phyloP scores from a whole-genome alignment of 371 early-diverging fungal genomes.

The Syncephalastrum sp. region DNA sequence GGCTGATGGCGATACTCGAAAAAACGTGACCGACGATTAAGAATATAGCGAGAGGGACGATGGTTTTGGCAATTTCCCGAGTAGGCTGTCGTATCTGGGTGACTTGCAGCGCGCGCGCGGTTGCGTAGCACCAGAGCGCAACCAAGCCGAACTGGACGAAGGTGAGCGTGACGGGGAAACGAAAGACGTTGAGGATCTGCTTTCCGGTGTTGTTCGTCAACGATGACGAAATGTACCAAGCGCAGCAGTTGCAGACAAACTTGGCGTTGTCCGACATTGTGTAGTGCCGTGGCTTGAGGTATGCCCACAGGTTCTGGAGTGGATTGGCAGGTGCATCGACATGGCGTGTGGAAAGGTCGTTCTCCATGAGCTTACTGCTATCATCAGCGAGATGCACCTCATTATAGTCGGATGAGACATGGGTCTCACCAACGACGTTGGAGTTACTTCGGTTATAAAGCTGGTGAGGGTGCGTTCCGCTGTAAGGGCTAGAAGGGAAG shows the following conservation, averaged over 20 bases:
- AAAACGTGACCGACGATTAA: slow-evolving; percentile 86
- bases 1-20: slow-evolving; percentile 71
- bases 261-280: slow-evolving; percentile 33
- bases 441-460: slow-evolving; percentile 9
- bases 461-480: slow-evolving; percentile 8
- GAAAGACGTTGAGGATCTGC: slow-evolving; percentile 68
- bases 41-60: slow-evolving; percentile 72
- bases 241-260: slow-evolving; percentile 55
- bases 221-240: slow-evolving; percentile 80
- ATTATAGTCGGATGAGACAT: no score
- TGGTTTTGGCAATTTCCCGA: slow-evolving; percentile 54
- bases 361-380: not conserved
- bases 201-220: slow-evolving; percentile 82
- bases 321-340: slow-evolving; percentile 14
- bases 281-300: slow-evolving; percentile 16
- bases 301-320: slow-evolving; percentile 15
- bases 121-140: slow-evolving; percentile 53
- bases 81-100: slow-evolving; percentile 57
- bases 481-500: slow-evolving; percentile 1
- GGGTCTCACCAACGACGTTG: no score
- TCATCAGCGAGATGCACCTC: not conserved
- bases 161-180: slow-evolving; percentile 78
- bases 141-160: slow-evolving; percentile 78
- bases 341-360: slow-evolving; percentile 31
- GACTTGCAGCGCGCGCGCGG: slow-evolving; percentile 38